phyloP scores from a whole-genome alignment of 2,329 filamentous ascomycete species.

The Fusarium domesticum region DNA sequence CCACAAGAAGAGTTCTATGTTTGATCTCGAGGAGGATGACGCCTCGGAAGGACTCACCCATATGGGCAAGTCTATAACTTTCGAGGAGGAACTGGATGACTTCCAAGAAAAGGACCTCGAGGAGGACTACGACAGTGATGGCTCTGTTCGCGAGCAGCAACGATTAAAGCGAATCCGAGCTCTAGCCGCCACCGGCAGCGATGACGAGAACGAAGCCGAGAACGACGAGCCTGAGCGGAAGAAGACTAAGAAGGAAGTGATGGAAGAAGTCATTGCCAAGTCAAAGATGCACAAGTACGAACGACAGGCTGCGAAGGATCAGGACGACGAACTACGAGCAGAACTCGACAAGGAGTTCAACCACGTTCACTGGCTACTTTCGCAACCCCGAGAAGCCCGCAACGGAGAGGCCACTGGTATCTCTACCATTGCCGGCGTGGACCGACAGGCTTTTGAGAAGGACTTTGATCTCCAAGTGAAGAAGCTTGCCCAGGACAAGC shows the following conservation, averaged over 20 bases:
- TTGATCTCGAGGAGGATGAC: constrained; percentile 80
- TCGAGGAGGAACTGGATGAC: constrained; percentile 65
- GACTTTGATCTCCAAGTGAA: constrained; percentile 84
- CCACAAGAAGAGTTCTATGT: constrained; percentile 74
- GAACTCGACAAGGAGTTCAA: constrained; percentile 81
- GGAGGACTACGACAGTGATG: constrained; percentile 56
- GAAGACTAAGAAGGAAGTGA: constrained; percentile 94
- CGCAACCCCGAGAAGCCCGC: constrained; percentile 40
- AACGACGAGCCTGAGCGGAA: constrained; percentile 72
- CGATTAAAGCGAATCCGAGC: constrained; percentile 55
- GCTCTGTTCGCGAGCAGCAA: constrained; percentile 52
- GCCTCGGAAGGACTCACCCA: constrained; percentile 73
- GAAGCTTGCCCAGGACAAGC: constrained; percentile 78
- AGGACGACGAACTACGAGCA: constrained; percentile 82
- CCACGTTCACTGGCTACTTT: constrained; percentile 71
- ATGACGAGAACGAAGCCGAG: constrained; percentile 48
- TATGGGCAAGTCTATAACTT: constrained; percentile 69
- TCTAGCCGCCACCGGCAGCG: constrained; percentile 44
- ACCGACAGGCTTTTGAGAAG: constrained; percentile 70
- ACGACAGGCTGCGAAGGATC: constrained; percentile 86
- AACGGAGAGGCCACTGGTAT: constrained; percentile 21
- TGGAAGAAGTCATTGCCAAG: constrained; percentile 97
- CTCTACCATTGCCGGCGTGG: constrained; percentile 48
- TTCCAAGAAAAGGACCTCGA: constrained; percentile 75
- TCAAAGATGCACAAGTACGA: constrained; percentile 95